Evolutionary conservation across 768 basidiomycete genomes (phyloP), one percentile per base, ranked within the genome.

Genomic region (Suillus weaverae): DNA sequence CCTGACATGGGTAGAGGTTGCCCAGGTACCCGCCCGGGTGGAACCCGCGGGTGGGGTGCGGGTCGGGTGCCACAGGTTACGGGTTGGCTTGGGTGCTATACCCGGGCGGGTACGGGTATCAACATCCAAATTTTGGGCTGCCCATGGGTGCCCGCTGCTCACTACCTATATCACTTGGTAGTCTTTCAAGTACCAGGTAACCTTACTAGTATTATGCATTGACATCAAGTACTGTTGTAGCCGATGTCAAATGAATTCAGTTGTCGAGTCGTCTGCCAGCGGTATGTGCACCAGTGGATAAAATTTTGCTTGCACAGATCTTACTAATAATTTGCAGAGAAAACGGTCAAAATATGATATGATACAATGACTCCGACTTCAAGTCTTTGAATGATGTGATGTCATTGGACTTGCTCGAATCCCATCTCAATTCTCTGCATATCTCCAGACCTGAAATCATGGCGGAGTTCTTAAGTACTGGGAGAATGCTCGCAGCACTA

Each of bases 391-490:
- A n/a, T 4, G 9, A 46, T 46, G 5, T n/a, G 5, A 18, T 9
- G 11, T 62, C 33, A 33, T 35, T 18, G 35, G 54, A 63, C 62
- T 39, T 32, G 2, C 54, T 63, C 7, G 36, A n/a, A n/a, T n/a
- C n/a, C n/a, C n/a, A n/a, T n/a, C n/a, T n/a, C n/a, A n/a, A n/a
- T n/a, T n/a, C n/a, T n/a, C n/a, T n/a, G n/a, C n/a, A n/a, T n/a
- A n/a, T n/a, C n/a, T n/a, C n/a, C n/a, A n/a, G n/a, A n/a, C n/a
- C n/a, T n/a, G n/a, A n/a, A n/a, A n/a, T n/a, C n/a, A n/a, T 10
- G 69, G 68, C 7, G 67, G 69, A 14, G 55, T 68, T 26, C 33
- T 69, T 11, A 59, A 67, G 56, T 67, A 69, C 38, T 69, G 66
- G 68, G 50, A 64, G 26, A 30, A 41, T 26, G n/a, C 35, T 39